phyloP scores from a whole-genome alignment of 1,139 yeast species.

The Eremothecium cymbalariae region DNA sequence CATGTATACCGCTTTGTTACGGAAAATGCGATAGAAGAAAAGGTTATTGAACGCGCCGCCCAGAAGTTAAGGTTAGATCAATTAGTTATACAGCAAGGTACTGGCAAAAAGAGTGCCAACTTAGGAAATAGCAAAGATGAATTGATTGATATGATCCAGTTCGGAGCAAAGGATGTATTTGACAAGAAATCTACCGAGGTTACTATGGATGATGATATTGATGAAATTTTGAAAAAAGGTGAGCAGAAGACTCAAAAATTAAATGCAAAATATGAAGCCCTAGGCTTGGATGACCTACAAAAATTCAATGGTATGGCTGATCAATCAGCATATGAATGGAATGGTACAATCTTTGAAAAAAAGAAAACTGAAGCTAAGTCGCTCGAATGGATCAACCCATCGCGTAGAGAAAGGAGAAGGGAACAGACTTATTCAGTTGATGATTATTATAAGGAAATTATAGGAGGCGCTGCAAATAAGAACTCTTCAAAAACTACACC shows the following conservation, averaged over 20 bases:
- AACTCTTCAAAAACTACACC: slow-evolving; percentile 34
- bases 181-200: slow-evolving; percentile 21
- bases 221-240: slow-evolving; percentile 51
- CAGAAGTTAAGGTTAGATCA: slow-evolving; percentile 90
- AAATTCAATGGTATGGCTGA: slow-evolving; percentile 54
- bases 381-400: slow-evolving; percentile 74
- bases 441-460: slow-evolving; percentile 75
- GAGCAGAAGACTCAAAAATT: slow-evolving; percentile 57
- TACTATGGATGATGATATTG: slow-evolving; percentile 44
- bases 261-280: slow-evolving; percentile 53
- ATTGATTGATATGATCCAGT: slow-evolving; percentile 88
- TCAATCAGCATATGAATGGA: slow-evolving; percentile 92
- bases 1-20: slow-evolving; percentile 87
- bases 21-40: slow-evolving; percentile 93
- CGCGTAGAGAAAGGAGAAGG: slow-evolving; percentile 85
- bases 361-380: slow-evolving; percentile 48
- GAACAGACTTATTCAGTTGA: slow-evolving; percentile 86
- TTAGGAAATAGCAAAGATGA: slow-evolving; percentile 71
- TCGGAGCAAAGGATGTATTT: slow-evolving; percentile 87
- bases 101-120: slow-evolving; percentile 37
- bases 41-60: slow-evolving; percentile 91
- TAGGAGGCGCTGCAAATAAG: slow-evolving; percentile 23
- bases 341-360: slow-evolving; percentile 86
- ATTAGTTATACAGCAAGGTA: slow-evolving; percentile 89
- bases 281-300: slow-evolving; percentile 69